Conservation (phyloP, 192 early-diverging fungal genomes). For the Entophlyctis helioformis region DNA sequence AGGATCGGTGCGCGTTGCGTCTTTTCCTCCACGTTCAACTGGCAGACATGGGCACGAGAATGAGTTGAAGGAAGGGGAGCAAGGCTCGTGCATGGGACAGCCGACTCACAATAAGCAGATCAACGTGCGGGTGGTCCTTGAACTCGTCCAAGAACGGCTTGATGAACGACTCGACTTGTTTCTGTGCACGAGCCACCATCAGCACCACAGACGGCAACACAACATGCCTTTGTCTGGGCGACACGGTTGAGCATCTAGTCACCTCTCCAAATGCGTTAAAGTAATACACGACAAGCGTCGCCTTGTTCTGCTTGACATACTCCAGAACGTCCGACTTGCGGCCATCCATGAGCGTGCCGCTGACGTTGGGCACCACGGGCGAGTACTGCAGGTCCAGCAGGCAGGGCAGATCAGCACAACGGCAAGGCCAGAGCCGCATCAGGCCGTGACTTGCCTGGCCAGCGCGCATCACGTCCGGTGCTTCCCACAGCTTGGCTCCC, state of each 20-base stretch:
- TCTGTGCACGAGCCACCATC: not conserved
- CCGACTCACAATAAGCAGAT: too few species aligned
- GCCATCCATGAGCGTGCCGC: too few species aligned
- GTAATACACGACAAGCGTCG: conserved; percentile 21
- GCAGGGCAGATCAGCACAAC: too few species aligned
- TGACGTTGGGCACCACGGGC: too few species aligned
- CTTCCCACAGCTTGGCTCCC: conserved; percentile 37
- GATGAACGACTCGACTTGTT: conserved; percentile 13
- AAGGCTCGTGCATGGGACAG: too few species aligned
- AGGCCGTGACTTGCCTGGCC: too few species aligned
- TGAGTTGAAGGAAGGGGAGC: too few species aligned
- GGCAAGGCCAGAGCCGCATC: too few species aligned
- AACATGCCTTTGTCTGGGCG: conserved; percentile 2
- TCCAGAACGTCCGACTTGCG: conserved; percentile 15
- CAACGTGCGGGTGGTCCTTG: conserved; percentile 2
- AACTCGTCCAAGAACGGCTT: conserved; percentile 20
- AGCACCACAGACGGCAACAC: conserved; percentile 1
- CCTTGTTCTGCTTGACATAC: conserved; percentile 8
- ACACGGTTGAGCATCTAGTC: conserved; percentile 3
- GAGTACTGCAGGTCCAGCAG: too few species aligned
- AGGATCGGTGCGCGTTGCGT: conserved; percentile 21
- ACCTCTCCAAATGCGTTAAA: conserved; percentile 35
- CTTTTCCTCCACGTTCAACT: conserved; percentile 29
- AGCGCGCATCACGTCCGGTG: conserved; percentile 9
- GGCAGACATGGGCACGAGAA: too few species aligned